Conservation (phyloP, 2,329 filamentous ascomycete genomes). For the Colletotrichum navitas region DNA sequence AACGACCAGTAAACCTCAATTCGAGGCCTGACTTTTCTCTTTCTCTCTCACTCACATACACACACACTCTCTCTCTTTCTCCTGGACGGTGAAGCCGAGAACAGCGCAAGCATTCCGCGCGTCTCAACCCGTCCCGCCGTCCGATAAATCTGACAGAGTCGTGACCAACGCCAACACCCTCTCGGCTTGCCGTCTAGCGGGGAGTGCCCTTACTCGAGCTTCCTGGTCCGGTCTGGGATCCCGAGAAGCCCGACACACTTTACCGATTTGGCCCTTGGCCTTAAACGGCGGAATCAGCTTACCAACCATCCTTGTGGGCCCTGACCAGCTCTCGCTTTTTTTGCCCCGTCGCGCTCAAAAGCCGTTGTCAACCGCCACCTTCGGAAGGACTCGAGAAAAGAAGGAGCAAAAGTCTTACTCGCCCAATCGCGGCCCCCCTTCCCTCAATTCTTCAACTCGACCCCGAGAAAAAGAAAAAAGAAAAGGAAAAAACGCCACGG, state of each 20-base stretch:
- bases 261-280: constrained; percentile 18
- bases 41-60: too few species aligned
- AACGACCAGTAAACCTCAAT: background rate
- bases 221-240: background rate
- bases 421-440: background rate
- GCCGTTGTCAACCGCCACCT: background rate
- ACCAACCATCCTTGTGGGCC: constrained; percentile 15
- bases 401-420: background rate
- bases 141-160: background rate
- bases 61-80: too few species aligned
- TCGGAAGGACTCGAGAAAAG: background rate
- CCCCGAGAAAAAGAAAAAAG: background rate
- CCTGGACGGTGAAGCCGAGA: constrained; percentile 17
- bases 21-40: background rate
- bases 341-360: background rate
- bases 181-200: background rate
- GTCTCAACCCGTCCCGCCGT: constrained; percentile 17
- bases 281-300: background rate
- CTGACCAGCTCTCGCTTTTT: constrained; percentile 6
- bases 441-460: background rate
- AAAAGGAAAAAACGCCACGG: background rate
- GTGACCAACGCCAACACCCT: constrained; percentile 10
- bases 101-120: constrained; percentile 15
- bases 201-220: constrained; percentile 13
- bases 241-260: constrained; percentile 14